These are phyloP conservation scores for Suillus spraguei DNA, from an alignment of 768 basidiomycete species.

Conservation along the genomic window DNA sequence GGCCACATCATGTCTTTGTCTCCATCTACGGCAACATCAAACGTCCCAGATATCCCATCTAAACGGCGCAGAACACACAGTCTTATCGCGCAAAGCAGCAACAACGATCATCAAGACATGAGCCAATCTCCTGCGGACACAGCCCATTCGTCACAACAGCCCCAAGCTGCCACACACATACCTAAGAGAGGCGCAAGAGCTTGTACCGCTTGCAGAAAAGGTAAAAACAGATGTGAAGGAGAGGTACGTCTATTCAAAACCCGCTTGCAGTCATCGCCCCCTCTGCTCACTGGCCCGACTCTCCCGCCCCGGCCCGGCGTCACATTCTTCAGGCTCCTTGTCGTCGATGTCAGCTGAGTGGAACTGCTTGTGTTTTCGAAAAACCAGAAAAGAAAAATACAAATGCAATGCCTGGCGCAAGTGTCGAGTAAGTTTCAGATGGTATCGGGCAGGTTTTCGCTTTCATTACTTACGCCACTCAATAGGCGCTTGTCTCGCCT, in stretches of 20 bases:
- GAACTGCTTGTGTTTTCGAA: conserved; percentile 82
- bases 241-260: conserved; percentile 57
- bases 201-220: conserved; percentile 87
- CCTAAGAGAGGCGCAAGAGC: conserved; percentile 90
- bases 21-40: conserved; percentile 58
- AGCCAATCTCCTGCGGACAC: conserved; percentile 40
- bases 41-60: conserved; percentile 52
- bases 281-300: conserved; percentile 64
- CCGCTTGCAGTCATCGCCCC: conserved; percentile 42
- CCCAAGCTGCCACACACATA: conserved; percentile 57
- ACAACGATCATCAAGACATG: conserved; percentile 24
- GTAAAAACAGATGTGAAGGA: conserved; percentile 93
- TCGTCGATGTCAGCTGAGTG: conserved; percentile 84
- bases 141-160: conserved; percentile 25
- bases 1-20: conserved; percentile 62
- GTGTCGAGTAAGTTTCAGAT: conserved; percentile 60
- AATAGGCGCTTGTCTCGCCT: conserved; percentile 77
- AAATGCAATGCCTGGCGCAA: conserved; percentile 58
- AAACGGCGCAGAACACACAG: conserved; percentile 61
- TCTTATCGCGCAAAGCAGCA: conserved; percentile 18
- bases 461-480: conserved; percentile 23
- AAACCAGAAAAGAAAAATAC: conserved; percentile 88
- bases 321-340: conserved; percentile 72
- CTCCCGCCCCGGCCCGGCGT: conserved; percentile 74
- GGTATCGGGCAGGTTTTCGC: conserved; percentile 8